Evolutionary conservation across 2,329 filamentous ascomycete species (phyloP).

Genomic region (Neofusicoccum sp.): DNA sequence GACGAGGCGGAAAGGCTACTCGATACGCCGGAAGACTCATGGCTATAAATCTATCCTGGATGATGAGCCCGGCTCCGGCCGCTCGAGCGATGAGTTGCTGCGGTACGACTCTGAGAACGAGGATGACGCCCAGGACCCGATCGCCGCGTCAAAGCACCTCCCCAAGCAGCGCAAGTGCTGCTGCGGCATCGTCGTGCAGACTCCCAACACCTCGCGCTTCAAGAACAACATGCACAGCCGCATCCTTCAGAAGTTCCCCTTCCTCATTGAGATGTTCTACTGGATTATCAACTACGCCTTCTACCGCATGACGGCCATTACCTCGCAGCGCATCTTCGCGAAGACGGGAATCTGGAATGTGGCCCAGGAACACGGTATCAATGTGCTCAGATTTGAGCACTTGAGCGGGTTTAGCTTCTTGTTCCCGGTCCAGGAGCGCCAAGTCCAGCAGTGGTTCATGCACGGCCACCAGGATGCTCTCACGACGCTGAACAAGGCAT

Average conservation of each 20-base stretch:
- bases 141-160: constrained; percentile 39
- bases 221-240: constrained; percentile 59
- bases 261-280: constrained; percentile 72
- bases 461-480: constrained; percentile 52
- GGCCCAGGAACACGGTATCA: constrained; percentile 55
- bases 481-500: constrained; percentile 57
- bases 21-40: constrained; percentile 35
- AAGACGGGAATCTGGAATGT: constrained; percentile 55
- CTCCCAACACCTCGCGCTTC: constrained; percentile 62
- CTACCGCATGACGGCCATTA: constrained; percentile 59
- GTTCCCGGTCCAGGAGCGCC: constrained; percentile 53
- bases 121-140: constrained; percentile 33
- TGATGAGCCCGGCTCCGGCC: constrained; percentile 28
- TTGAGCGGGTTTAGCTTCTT: constrained; percentile 50
- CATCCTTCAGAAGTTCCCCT: constrained; percentile 65
- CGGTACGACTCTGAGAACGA: constrained; percentile 36
- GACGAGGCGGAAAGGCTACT: constrained; percentile 47
- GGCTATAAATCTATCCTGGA: constrained; percentile 36
- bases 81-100: constrained; percentile 42
- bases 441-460: constrained; percentile 59
- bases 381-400: constrained; percentile 56
- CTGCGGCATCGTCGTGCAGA: constrained; percentile 52
- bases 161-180: constrained; percentile 53
- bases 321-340: constrained; percentile 53
- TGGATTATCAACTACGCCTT: constrained; percentile 66